Conservation (phyloP, 176 grass and related monocot species). For the Miscanthus lutarioriparius region DNA sequence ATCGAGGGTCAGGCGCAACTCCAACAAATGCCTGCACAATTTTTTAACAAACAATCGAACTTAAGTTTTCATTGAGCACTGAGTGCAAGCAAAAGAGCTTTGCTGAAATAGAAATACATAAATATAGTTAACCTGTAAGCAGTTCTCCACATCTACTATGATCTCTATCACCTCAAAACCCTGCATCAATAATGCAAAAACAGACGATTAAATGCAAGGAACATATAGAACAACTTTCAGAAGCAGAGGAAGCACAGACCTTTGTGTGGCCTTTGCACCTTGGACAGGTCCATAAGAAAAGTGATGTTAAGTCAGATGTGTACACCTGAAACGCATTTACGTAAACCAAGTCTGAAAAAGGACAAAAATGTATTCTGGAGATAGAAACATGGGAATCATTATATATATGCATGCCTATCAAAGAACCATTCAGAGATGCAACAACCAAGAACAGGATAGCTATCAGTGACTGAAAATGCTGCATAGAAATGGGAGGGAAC, state of each 20-base stretch:
- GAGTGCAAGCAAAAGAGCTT: conserved; percentile 5
- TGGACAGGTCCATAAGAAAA: conserved; percentile 77
- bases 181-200: conserved; percentile 39
- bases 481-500: not conserved
- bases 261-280: conserved; percentile 74
- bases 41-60: conserved; percentile 4
- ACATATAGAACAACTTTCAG: not conserved
- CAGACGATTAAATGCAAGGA: not conserved
- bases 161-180: conserved; percentile 88
- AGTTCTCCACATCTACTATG: conserved; percentile 86
- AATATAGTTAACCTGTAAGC: conserved; percentile 69
- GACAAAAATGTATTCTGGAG: not conserved
- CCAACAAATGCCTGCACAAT: conserved; percentile 81
- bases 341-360: not conserved
- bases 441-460: not conserved
- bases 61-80: conserved; percentile 17
- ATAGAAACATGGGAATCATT: not conserved
- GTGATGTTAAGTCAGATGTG: conserved; percentile 76
- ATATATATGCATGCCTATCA: not conserved
- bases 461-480: not conserved
- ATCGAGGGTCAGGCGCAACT: conserved; percentile 62
- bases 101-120: not conserved
- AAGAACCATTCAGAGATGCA: not conserved
- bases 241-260: conserved; percentile 26
- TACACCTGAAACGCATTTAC: conserved; percentile 73